These are phyloP conservation scores for Beauveria sp. DNA, from an alignment of 2,329 filamentous ascomycete genomes.

Conservation along the genomic window DNA sequence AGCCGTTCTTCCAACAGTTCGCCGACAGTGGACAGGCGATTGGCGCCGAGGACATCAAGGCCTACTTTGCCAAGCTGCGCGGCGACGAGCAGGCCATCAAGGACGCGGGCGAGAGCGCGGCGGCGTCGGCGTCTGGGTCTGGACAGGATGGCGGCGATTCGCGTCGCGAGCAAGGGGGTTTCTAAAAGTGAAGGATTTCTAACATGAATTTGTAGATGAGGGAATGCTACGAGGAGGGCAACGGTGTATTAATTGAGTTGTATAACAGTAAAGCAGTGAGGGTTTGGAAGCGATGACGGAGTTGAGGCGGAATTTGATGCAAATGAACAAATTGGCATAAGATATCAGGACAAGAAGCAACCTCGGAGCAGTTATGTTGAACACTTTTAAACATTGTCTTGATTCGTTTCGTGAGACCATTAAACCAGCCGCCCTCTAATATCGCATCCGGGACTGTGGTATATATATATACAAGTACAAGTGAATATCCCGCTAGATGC, in stretches of 20 bases:
- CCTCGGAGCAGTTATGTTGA: neutral
- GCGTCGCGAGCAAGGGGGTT: slow-evolving; percentile 47
- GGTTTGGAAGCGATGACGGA: neutral
- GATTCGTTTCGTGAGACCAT: neutral
- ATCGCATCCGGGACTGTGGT: neutral
- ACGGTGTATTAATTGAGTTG: neutral
- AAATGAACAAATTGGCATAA: neutral
- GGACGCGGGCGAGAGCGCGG: slow-evolving; percentile 50
- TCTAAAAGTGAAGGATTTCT: slow-evolving; percentile 24
- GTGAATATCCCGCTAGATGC: neutral
- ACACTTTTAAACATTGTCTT: neutral
- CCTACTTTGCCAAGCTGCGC: slow-evolving; percentile 87
- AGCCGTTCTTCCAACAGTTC: slow-evolving; percentile 87
- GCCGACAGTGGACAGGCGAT: slow-evolving; percentile 85
- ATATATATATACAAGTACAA: neutral
- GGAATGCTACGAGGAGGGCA: neutral
- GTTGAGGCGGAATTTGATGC: neutral
- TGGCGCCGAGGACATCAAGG: slow-evolving; percentile 91
- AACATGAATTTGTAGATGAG: neutral
- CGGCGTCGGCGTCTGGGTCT: slow-evolving; percentile 28
- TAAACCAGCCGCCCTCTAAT: neutral
- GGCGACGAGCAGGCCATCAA: slow-evolving; percentile 74
- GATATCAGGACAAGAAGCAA: neutral
- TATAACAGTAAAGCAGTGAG: neutral
- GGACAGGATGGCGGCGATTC: slow-evolving; percentile 26